Conservation (phyloP, 1,139 yeast species). For the Pichia sp. region DNA sequence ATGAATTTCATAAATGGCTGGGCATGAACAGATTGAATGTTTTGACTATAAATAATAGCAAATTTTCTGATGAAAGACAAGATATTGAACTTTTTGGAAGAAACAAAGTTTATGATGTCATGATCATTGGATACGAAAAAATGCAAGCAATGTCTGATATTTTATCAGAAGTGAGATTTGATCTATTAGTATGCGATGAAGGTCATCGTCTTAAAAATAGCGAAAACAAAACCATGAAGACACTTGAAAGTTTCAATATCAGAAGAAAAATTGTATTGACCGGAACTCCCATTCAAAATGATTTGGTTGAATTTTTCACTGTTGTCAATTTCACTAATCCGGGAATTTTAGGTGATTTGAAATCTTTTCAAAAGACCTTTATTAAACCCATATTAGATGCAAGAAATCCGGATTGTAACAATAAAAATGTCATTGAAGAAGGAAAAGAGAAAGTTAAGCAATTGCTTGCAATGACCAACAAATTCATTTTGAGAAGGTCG, state of each 20-base stretch:
- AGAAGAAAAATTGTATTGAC: conserved; percentile 58
- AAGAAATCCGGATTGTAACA: conserved; percentile 62
- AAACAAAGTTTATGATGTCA: conserved; percentile 69
- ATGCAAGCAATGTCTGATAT: conserved; percentile 51
- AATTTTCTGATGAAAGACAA: conserved; percentile 46
- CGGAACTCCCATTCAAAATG: conserved; percentile 96
- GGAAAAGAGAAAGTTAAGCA: conserved; percentile 61
- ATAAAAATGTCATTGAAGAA: conserved; percentile 36
- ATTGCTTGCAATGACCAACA: conserved; percentile 52
- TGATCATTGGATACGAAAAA: conserved; percentile 85
- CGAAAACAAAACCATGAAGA: conserved; percentile 60
- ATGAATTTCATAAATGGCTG: conserved; percentile 87
- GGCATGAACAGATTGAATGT: conserved; percentile 51
- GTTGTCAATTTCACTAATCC: conserved; percentile 82
- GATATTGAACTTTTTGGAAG: conserved; percentile 55
- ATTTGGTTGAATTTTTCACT: conserved; percentile 73
- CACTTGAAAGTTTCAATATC: conserved; percentile 48
- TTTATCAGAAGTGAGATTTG: conserved; percentile 42
- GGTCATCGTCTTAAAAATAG: conserved; percentile 80
- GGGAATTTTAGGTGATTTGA: conserved; percentile 57
- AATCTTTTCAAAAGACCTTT: conserved; percentile 56
- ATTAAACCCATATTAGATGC: conserved; percentile 68
- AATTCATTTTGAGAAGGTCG: conserved; percentile 72
- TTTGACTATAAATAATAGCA: conserved; percentile 41
- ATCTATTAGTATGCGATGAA: conserved; percentile 85